Conservation (phyloP, 306 rosid species). For the Quercus wislizeni region DNA sequence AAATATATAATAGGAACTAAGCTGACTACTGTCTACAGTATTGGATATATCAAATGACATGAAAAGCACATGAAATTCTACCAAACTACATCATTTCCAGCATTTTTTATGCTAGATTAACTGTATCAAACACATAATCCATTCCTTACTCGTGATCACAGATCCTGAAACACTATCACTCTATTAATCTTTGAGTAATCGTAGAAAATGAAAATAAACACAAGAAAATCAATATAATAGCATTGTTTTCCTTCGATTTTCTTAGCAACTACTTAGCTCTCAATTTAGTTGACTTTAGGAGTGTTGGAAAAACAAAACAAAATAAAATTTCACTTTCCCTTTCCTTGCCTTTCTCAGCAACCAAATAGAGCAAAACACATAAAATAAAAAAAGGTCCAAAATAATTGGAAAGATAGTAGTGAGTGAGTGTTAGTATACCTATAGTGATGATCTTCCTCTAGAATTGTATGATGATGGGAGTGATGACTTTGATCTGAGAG, state of each 20-base stretch:
- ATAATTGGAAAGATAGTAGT: background rate
- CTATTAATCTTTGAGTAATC: background rate
- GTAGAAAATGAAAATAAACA: background rate
- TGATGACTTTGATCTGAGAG: slow-evolving; percentile 50
- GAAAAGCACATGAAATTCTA: background rate
- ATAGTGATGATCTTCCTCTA: slow-evolving; percentile 55
- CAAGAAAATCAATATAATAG: too few relatives aligned
- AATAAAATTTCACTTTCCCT: background rate
- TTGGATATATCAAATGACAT: background rate
- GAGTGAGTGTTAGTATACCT: slow-evolving; percentile 30
- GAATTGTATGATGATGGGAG: slow-evolving; percentile 48
- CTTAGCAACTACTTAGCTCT: background rate
- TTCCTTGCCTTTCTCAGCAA: background rate
- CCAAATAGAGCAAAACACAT: background rate
- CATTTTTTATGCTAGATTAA: background rate
- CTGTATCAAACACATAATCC: background rate
- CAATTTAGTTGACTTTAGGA: background rate
- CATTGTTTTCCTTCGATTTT: background rate
- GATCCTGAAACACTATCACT: background rate
- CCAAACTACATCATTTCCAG: background rate
- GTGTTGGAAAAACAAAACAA: background rate
- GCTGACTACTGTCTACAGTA: background rate
- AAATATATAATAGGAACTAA: background rate
- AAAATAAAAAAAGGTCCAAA: background rate
- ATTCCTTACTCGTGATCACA: background rate